phyloP scores from a whole-genome alignment of 2,329 filamentous ascomycete genomes.

The Botrytis tulipae region DNA sequence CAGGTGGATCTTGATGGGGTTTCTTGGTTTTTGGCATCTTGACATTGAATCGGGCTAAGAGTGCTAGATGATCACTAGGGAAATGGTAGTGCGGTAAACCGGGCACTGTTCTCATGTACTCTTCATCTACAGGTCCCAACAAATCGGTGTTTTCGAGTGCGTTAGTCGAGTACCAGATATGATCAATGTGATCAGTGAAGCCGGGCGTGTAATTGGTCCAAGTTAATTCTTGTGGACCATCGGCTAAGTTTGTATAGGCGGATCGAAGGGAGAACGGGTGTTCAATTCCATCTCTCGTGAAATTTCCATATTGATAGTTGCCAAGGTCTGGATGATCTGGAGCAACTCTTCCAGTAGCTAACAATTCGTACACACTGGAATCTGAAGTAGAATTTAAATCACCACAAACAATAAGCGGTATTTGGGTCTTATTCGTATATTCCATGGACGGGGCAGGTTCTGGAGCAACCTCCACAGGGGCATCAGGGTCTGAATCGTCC shows the following conservation, averaged over 20 bases:
- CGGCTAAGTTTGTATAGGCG: conserved; percentile 77
- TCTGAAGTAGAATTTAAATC: conserved; percentile 91
- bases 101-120: conserved; percentile 68
- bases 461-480: conserved; percentile 53
- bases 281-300: conserved; percentile 86
- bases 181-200: conserved; percentile 92
- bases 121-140: conserved; percentile 67
- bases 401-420: conserved; percentile 87
- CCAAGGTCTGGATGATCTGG: conserved; percentile 78
- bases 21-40: conserved; percentile 57
- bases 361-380: conserved; percentile 87
- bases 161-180: conserved; percentile 94
- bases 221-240: conserved; percentile 77
- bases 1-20: conserved; percentile 32
- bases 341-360: conserved; percentile 75
- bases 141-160: conserved; percentile 64
- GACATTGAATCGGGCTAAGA: conserved; percentile 67
- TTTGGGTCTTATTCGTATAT: conserved; percentile 81
- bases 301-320: conserved; percentile 84
- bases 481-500: conserved; percentile 47
- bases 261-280: conserved; percentile 95
- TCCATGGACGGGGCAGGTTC: conserved; percentile 80
- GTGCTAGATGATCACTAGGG: conserved; percentile 69
- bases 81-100: conserved; percentile 76
- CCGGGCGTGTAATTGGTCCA: conserved; percentile 97